Evolutionary conservation across 768 basidiomycete species (phyloP), one percentile per base, ranked within the genome.

Genomic region (Boletus pseudo-olivaceus): DNA sequence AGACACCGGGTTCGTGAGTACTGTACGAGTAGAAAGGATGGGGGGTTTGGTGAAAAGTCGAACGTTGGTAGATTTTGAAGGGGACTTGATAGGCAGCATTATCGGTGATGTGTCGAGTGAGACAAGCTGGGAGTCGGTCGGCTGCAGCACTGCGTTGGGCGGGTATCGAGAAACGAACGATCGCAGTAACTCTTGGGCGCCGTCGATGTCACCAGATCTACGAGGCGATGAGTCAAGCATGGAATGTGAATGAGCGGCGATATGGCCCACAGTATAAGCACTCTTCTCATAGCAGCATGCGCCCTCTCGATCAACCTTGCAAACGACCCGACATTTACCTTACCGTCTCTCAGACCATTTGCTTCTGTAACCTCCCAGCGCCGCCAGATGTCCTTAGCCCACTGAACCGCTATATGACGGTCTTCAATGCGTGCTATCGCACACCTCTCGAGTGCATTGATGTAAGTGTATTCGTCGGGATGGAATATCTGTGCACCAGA

Each of bases 401-500:
- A 87, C 33, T 62, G 62, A 29, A 77, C 55, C 6, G 81, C 84
- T 3, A 75, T 47, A 6, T 63, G 60, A n/a, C 82, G 71, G 47
- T 90, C 83, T 30, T 68, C 73, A 26, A 66, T 61, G 3, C 61
- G 67, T 14, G 75, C 72, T 11, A 61, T 55, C 1, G 78, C 78
- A 56, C 89, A 90, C 17, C 82, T 73, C 63, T 90, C 85, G 34
- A 97, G 73, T 0, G 86, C 82, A 49, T 87, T 80, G 19, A 87
- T 72, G 61, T 82, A 87, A 5, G 80, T 74, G 49, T 79, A 74
- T 4, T 82, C 78, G 52, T 83, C 84, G 41, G 76, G 74, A 42
- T 54, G 51, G 1, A 87, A 66, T 1, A 62, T 71, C 7, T 32
- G 43, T 17, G 6, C 29, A 17, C 15, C 4, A 5, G 48, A 42